Base-by-base conservation (phyloP, 2,329 filamentous ascomycete species). In the Cordyceps fumosorosea region DNA sequence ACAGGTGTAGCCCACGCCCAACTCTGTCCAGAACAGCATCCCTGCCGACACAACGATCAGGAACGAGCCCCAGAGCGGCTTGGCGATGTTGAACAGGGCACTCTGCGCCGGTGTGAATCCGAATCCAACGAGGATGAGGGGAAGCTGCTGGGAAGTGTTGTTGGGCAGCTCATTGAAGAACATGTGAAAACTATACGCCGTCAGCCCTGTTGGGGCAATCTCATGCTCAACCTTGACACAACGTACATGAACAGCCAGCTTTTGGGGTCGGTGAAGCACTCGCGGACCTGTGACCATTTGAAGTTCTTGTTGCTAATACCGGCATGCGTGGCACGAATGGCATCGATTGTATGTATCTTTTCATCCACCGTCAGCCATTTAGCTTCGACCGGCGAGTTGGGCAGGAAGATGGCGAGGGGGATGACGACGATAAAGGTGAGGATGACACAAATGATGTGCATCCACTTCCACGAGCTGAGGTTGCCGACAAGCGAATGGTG, bases 371-470 rank as follows among this genome's bases (percentile, higher is more conserved):
- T 65, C 32, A 68, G 51, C 66, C 66, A 68, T 22, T 65, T 66
- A 1, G 66, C 66, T 7, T 67, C 65, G 6, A 66, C 62, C 0
- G 66, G 65, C 3, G 65, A 66, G 60, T 68, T 68, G 16, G 66
- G 66, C 18, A 68, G 60, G 45, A 68, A 66, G 48, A 67, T 40
- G 8, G 60, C 50, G 1, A 69, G 62, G 5, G 67, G 62, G 3
- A 65, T 51, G 47, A 34, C 80, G 4, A 84, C 71, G 0, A 81
- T 81, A 14, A 85, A 79, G 1, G 83, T 85, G 62, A 85, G 81
- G 5, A 84, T 62, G 3, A 80, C 73, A 57, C 76, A 77, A 67
- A 83, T 80, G 52, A 83, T 80, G 66, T 83, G 84, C 73, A 84
- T 81, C 82, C 82, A 85, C 63, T 72, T 73, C 62, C 67, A 68